phyloP scores from a whole-genome alignment of 2,329 filamentous ascomycete species.

The Chlorencoelia australis region DNA sequence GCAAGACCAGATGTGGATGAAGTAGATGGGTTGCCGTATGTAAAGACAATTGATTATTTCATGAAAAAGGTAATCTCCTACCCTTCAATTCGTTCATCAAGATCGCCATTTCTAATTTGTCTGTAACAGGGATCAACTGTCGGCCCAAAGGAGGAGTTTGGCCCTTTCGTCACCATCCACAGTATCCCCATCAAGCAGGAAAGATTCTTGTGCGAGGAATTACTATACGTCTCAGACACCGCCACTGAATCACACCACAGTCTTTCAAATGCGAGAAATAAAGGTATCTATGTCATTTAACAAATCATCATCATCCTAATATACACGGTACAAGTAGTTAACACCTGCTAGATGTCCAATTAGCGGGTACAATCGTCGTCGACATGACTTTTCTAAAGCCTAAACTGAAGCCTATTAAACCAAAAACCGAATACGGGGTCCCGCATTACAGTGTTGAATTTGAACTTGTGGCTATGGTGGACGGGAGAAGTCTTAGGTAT shows the following conservation, averaged over 20 bases:
- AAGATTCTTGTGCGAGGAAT: slow-evolving; percentile 11
- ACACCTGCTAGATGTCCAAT: slow-evolving; percentile 6
- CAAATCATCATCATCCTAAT: too few species aligned
- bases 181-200: slow-evolving; percentile 4
- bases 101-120: not conserved
- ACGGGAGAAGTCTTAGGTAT: slow-evolving; percentile 12
- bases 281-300: slow-evolving; percentile 2
- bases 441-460: slow-evolving; percentile 10
- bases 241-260: slow-evolving; percentile 7
- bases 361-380: slow-evolving; percentile 8
- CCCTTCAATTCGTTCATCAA: not conserved
- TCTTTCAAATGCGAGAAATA: slow-evolving; percentile 5
- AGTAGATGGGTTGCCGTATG: slow-evolving; percentile 9
- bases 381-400: slow-evolving; percentile 14
- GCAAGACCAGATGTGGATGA: slow-evolving; percentile 1
- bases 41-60: slow-evolving; percentile 11
- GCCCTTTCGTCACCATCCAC: slow-evolving; percentile 3
- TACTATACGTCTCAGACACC: slow-evolving; percentile 11
- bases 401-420: slow-evolving; percentile 1
- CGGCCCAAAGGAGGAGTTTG: slow-evolving; percentile 1
- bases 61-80: slow-evolving; percentile 8
- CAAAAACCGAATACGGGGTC: not conserved
- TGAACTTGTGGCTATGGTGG: slow-evolving; percentile 10
- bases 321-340: not conserved
- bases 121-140: not conserved